Evolutionary conservation across 345 rosid genomes (phyloP).

Genomic region (Psidium guajava): DNA sequence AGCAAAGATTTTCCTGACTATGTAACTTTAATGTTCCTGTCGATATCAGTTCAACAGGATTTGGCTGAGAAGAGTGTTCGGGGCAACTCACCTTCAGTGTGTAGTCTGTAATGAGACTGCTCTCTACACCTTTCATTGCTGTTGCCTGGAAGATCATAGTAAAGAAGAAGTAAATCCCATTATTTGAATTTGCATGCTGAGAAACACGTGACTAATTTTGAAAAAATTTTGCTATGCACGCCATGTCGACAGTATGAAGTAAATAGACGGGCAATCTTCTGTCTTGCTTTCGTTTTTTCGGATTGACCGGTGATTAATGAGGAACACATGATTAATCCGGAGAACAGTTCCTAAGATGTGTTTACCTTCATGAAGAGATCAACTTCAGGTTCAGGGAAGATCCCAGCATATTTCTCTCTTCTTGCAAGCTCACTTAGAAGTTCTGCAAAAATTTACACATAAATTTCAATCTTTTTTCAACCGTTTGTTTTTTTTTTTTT

Average conservation of each 20-base stretch:
- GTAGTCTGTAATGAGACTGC: constrained; percentile 82
- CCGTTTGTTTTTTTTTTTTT: background rate
- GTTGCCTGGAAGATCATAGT: constrained; percentile 40
- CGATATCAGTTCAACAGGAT: background rate
- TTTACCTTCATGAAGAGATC: constrained; percentile 89
- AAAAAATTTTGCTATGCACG: background rate
- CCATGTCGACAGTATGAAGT: background rate
- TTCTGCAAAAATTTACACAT: constrained; percentile 17
- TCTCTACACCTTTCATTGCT: constrained; percentile 54
- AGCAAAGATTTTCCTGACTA: background rate
- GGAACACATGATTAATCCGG: background rate
- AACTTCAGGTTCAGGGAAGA: constrained; percentile 68
- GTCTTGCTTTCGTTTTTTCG: background rate
- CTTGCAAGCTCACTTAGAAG: constrained; percentile 68
- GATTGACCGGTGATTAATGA: background rate
- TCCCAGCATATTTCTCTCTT: constrained; percentile 66
- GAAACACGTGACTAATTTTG: background rate
- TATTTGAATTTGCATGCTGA: background rate
- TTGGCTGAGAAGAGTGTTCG: background rate
- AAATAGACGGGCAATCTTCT: background rate
- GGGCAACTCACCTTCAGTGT: constrained; percentile 53
- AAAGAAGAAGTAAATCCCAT: background rate
- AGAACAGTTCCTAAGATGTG: background rate
- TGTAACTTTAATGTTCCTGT: background rate
- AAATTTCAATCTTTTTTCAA: background rate